These are phyloP conservation scores for Fusarium abutilonis DNA, from an alignment of 2,329 filamentous ascomycete genomes.

Conservation along the genomic window DNA sequence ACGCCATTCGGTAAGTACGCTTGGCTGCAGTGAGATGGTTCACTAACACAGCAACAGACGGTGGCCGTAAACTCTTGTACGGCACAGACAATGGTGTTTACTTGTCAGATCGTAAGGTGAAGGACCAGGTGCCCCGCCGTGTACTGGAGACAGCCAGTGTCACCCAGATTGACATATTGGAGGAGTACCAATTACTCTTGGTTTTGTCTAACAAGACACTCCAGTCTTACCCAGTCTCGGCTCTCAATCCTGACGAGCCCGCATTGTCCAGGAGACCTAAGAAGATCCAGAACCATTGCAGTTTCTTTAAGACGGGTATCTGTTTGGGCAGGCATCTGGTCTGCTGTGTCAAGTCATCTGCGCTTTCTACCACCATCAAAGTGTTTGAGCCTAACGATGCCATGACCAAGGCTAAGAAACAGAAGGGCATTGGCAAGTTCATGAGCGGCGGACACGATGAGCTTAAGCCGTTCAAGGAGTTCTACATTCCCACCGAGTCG, in stretches of 20 bases:
- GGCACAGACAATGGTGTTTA: conserved; percentile 96
- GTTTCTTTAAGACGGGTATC: conserved; percentile 98
- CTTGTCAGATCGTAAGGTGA: conserved; percentile 88
- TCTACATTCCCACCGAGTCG: conserved; percentile 98
- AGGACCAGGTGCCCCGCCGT: conserved; percentile 80
- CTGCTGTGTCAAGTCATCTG: conserved; percentile 94
- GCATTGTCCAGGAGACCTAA: conserved; percentile 85
- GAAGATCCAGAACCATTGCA: conserved; percentile 97
- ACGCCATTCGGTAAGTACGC: conserved; percentile 80
- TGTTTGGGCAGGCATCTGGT: conserved; percentile 94
- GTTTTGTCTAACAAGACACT: conserved; percentile 94
- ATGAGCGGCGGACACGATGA: conserved; percentile 93
- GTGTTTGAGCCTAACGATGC: conserved; percentile 98
- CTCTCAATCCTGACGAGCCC: conserved; percentile 84
- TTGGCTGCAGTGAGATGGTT: conserved; percentile 10
- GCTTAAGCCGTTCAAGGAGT: conserved; percentile 97
- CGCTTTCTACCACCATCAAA: conserved; percentile 95
- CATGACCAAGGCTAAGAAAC: conserved; percentile 92
- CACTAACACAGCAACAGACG: conserved; percentile 66
- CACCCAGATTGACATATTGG: conserved; percentile 94
- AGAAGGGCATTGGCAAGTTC: conserved; percentile 95
- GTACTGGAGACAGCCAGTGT: conserved; percentile 88
- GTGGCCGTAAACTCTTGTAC: conserved; percentile 91
- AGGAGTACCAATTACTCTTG: conserved; percentile 91
- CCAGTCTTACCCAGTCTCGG: conserved; percentile 87